A percentile compares a stretch with the other conserved stretches of the same genome.
These are phyloP conservation scores for Phytophthora idaei DNA, from an alignment of 352 stramenopile species.

Conservation along the genomic window DNA sequence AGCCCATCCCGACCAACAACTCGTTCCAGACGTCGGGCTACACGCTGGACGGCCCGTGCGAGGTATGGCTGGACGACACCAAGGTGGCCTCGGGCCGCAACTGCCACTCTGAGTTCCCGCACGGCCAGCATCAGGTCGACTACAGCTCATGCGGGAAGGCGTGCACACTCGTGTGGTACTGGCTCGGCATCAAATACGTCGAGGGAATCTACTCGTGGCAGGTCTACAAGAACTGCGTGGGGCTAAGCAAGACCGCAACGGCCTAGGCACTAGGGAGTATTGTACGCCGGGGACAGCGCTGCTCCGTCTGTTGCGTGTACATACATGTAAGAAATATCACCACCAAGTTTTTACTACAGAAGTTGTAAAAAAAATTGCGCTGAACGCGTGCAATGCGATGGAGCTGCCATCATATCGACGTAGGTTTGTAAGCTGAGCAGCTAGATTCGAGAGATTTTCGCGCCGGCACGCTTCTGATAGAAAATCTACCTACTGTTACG, in stretches of 20 bases:
- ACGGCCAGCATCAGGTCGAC: slow-evolving; percentile 48
- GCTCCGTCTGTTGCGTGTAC: slow-evolving; percentile 26
- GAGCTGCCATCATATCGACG: neutral
- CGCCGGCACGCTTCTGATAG: too few species aligned
- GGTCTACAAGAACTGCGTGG: slow-evolving; percentile 69
- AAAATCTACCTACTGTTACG: too few species aligned
- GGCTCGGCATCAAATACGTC: slow-evolving; percentile 58
- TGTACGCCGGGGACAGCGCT: slow-evolving; percentile 6
- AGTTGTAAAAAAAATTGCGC: too few species aligned
- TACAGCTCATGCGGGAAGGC: slow-evolving; percentile 51
- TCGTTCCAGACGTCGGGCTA: slow-evolving; percentile 57
- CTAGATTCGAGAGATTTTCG: too few species aligned
- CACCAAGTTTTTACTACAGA: neutral
- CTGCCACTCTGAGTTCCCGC: slow-evolving; percentile 47
- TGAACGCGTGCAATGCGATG: neutral
- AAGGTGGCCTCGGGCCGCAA: slow-evolving; percentile 46
- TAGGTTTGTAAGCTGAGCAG: too few species aligned
- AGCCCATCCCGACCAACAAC: slow-evolving; percentile 51
- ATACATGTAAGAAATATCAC: neutral
- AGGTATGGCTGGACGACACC: slow-evolving; percentile 64
- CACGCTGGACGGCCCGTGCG: slow-evolving; percentile 62
- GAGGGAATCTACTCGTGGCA: slow-evolving; percentile 64
- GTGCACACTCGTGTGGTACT: slow-evolving; percentile 61
- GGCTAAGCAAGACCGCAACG: slow-evolving; percentile 21
- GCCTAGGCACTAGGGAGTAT: slow-evolving; percentile 25